phyloP scores from a whole-genome alignment of 2,329 filamentous ascomycete species.

The Byssoonygena ceratinophila region DNA sequence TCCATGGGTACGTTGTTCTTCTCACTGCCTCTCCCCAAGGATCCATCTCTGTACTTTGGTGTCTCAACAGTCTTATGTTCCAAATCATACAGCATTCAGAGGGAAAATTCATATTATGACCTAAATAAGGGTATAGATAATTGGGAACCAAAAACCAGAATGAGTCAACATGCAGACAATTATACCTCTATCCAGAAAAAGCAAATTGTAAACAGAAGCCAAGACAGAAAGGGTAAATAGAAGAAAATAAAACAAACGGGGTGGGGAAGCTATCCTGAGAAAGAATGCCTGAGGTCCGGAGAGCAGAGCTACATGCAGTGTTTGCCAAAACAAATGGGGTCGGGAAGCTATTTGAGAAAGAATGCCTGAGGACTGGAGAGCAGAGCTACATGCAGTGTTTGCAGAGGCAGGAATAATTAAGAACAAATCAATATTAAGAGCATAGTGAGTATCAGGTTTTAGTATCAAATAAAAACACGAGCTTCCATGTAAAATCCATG shows the following conservation, averaged over 20 bases:
- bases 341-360: too few species aligned
- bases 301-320: not conserved
- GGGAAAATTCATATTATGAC: not conserved
- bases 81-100: too few species aligned
- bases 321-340: not conserved
- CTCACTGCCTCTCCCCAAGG: slow-evolving; percentile 4
- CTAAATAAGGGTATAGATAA: not conserved
- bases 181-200: not conserved
- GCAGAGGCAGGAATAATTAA: not conserved
- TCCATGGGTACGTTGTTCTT: slow-evolving; percentile 6
- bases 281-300: not conserved
- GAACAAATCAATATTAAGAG: slow-evolving; percentile 11
- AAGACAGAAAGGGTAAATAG: not conserved
- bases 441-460: slow-evolving; percentile 12
- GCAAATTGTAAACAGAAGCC: not conserved
- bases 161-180: not conserved
- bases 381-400: not conserved
- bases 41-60: too few species aligned
- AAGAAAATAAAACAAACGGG: not conserved
- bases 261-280: not conserved
- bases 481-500: slow-evolving; percentile 7
- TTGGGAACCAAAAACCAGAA: not conserved
- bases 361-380: not conserved
- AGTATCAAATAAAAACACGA: slow-evolving; percentile 11
- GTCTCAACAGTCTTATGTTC: too few species aligned